Evolutionary conservation across 306 rosid species (phyloP), one percentile per base, ranked within the genome.

Genomic region (Quercus robur): DNA sequence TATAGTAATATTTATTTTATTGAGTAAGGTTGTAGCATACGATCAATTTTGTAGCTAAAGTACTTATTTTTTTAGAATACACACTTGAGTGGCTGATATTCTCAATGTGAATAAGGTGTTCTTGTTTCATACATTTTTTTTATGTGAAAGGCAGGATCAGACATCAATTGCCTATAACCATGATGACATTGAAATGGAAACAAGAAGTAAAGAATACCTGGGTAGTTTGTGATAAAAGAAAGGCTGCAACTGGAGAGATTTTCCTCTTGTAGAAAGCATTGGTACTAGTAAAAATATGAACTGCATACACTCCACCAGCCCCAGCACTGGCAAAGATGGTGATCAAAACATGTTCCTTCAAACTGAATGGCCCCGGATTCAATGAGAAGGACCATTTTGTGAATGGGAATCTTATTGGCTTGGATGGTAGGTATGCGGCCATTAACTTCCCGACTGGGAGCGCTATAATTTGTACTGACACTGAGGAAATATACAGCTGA

Each of bases 291-390:
- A 93, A 71, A 17, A 95, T 95, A 75, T 82, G 73, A 52, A 95
- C 85, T 4, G 99, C 97, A 76, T 95, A 93, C n/a, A 90, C 94
- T 26, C 94, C 85, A 41, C 78, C 75, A 1, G 94, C 76, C 5
- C 98, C 98, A 5, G 97, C 78, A 26, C 86, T 89, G 10, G 98
- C 98, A 25, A 93, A 90, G 25, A 95, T 91, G 77, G 97, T 88
- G 72, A 95, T 95, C 5, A 95, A 78, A 12, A 89, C 97, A 76
- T 95, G 99, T 26, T 95, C 99, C 58, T 95, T 95, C 71, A 90
- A 20, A 75, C 55, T 90, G 73, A 95, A 95, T 0, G 94, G 99
- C 12, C 96, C 99, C 2, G 98, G 96, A 81, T 93, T 95, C 74
- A 95, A 0, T 0, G 99, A 55, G 77, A 95, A 91, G 0, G 87